Conservation (phyloP, 2,329 filamentous ascomycete genomes). For the Hirsutella rhossiliensis region DNA sequence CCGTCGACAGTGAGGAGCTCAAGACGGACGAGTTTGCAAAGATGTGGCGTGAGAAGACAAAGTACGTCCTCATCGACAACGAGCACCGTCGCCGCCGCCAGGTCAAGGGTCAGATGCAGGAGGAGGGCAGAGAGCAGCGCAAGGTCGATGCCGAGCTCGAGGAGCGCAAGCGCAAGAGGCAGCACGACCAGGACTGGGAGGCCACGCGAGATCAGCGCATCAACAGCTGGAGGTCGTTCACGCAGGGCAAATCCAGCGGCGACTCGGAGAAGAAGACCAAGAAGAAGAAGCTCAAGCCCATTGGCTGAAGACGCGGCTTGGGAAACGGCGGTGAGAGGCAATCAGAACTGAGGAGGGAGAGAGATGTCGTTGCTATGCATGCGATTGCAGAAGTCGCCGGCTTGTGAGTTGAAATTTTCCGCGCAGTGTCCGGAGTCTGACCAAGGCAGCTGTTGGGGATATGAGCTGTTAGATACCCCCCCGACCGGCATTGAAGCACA, state of each 20-base stretch:
- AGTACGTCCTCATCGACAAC: conserved; percentile 83
- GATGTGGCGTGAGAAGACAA: conserved; percentile 83
- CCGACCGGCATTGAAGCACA: background rate
- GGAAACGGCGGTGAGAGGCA: background rate
- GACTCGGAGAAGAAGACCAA: conserved; percentile 41
- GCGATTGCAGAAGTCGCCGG: conserved; percentile 1
- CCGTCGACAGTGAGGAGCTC: conserved; percentile 74
- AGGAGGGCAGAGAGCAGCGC: conserved; percentile 82
- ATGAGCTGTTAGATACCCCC: conserved; percentile 2
- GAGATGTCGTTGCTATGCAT: too few species aligned
- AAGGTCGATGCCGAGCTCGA: conserved; percentile 78
- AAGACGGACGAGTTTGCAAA: conserved; percentile 72
- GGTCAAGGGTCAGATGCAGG: conserved; percentile 88
- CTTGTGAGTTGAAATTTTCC: conserved; percentile 20
- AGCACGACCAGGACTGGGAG: conserved; percentile 94
- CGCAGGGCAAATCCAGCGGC: conserved; percentile 54
- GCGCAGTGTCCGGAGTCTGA: conserved; percentile 17
- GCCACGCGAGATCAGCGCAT: conserved; percentile 83
- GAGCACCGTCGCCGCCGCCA: conserved; percentile 76
- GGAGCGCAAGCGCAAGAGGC: conserved; percentile 69
- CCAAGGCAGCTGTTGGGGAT: conserved; percentile 8
- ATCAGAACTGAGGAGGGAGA: too few species aligned
- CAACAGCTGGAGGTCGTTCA: conserved; percentile 85
- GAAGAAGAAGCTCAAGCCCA: conserved; percentile 59
- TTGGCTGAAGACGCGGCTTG: conserved; percentile 27